Evolutionary conservation across 108 stramenopile genomes (phyloP).

Genomic region (Skeletonema menzelii): DNA sequence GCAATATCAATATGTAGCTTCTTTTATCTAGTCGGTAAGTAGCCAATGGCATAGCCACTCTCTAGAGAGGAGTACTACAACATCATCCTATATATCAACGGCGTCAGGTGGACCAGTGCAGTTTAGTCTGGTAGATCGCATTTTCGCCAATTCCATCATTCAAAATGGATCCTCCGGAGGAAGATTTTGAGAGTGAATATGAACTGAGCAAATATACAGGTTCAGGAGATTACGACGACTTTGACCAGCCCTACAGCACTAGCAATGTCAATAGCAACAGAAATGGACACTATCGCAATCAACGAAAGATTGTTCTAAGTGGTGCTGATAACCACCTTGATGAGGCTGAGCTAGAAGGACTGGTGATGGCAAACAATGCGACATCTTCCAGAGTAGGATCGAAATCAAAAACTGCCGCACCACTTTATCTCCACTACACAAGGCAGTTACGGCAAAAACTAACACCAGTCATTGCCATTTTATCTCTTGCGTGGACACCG

Average conservation of each 20-base stretch:
- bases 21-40: no score
- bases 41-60: no score
- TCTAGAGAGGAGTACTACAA: no score
- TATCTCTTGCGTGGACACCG: slow-evolving; percentile 28
- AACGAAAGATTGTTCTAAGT: neutral
- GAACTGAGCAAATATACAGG: neutral
- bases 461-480: neutral
- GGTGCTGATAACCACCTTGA: slow-evolving; percentile 25
- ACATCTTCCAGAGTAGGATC: neutral
- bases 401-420: neutral
- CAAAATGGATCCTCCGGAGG: neutral
- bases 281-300: neutral
- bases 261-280: neutral
- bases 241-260: neutral
- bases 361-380: slow-evolving; percentile 8
- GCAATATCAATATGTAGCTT: no score
- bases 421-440: neutral
- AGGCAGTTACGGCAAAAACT: neutral
- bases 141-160: neutral
- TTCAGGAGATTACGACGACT: neutral
- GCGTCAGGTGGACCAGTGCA: neutral
- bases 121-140: neutral
- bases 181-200: neutral
- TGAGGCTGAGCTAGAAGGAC: slow-evolving; percentile 40
- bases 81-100: no score